Conservation (phyloP, 441 rosid species). For the Biscutella auriculata region DNA sequence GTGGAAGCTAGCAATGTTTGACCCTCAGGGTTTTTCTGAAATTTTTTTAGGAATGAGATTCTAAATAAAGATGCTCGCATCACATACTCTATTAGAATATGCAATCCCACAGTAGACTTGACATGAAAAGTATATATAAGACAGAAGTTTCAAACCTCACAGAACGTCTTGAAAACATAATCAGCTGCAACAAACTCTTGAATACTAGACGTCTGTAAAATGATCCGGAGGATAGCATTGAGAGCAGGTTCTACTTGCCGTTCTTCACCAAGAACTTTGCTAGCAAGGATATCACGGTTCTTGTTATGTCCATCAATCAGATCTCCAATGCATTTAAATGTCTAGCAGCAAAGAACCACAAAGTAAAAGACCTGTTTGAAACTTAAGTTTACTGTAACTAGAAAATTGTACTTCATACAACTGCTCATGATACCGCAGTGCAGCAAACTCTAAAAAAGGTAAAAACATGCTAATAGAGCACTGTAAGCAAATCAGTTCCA, state of each 20-base stretch:
- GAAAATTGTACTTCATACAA: background rate
- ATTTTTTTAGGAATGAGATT: background rate
- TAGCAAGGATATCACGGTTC: conserved; percentile 68
- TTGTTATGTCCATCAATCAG: conserved; percentile 65
- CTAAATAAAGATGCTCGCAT: conserved; percentile 4
- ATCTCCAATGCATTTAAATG: conserved; percentile 76
- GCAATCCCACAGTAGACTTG: background rate
- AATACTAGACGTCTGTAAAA: conserved; percentile 68
- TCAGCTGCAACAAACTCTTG: conserved; percentile 95
- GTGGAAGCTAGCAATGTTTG: conserved; percentile 89
- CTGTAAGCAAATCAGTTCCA: background rate
- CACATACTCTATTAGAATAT: background rate
- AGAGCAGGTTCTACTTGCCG: conserved; percentile 84
- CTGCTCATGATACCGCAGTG: conserved; percentile 2
- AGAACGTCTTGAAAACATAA: conserved; percentile 71
- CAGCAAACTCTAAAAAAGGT: background rate
- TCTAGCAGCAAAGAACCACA: conserved; percentile 36
- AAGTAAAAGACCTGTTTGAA: conserved; percentile 4
- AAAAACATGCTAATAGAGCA: background rate
- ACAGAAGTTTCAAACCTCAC: conserved; percentile 55
- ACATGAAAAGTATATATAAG: background rate
- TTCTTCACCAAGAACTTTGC: conserved; percentile 89
- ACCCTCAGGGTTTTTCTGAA: conserved; percentile 74
- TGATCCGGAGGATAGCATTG: conserved; percentile 85
- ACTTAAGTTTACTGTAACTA: background rate